Evolutionary conservation across 352 stramenopile genomes (phyloP), one percentile per base, ranked within the genome.

Genomic region (Phytophthora rubi): DNA sequence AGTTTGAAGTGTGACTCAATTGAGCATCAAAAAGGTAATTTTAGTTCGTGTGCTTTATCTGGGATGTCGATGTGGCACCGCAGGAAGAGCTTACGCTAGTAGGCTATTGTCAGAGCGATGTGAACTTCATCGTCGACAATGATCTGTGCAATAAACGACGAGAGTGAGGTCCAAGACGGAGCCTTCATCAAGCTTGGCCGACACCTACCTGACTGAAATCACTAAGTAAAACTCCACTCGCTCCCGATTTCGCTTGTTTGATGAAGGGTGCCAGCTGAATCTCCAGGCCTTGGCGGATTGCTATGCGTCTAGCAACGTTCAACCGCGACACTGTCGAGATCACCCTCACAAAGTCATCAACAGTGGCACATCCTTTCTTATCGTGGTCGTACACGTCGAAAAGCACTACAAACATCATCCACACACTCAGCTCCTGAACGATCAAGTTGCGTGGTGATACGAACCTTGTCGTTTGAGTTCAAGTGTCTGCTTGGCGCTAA

Each of bases 371-470:
- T 9, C 77, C 77, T 13, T 82, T 80, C 3, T 7, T 39, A 7
- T 82, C 73, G 16, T 47, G 47, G 15, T 88, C 80, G 42, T 83
- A 86, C 2, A 84, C 28, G 23, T 77, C 67, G 44, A 86, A 88
- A 1, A 88, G 30, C 12, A 83, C 80, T 88, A 13, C 7, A 30
- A 4, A 37, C 28, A 53, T 12, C 33, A 47, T 47, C 6, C 39
- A 21, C 12, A 47, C 13, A 13, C 12, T 39, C 12, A 42, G 33
- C 33, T 10, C 37, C 5, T 16, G 37, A 45, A 45, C 13, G 39
- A 8, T 21, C 3, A 53, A 44, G 0, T 16, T 48, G 15, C 42
- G 4, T 4, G 18, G 6, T 9, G 44, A 13, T 32, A 12, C 16
- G 15, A 21, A 16, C 76, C 70, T 74, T 65, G 62, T 16, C 71